phyloP scores from a whole-genome alignment of 108 stramenopile species.

The Discostella pseudostelligera region DNA sequence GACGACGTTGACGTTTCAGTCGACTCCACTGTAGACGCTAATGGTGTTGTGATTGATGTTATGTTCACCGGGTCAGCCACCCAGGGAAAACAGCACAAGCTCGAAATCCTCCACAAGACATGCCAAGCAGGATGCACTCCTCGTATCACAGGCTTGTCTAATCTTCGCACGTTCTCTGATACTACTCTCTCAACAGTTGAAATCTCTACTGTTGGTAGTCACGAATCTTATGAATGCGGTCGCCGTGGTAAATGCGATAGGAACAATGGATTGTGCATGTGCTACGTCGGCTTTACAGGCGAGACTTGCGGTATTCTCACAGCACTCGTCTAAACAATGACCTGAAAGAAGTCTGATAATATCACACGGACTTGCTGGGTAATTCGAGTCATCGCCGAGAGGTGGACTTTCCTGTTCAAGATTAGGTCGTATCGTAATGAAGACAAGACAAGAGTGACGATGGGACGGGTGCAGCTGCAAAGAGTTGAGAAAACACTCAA shows the following conservation, averaged over 20 bases:
- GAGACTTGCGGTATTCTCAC: conserved; percentile 30
- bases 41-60: conserved; percentile 41
- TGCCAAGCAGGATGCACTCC: conserved; percentile 62
- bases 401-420: too few relatives aligned
- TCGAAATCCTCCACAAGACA: conserved; percentile 41
- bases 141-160: conserved; percentile 43
- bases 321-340: conserved; percentile 22
- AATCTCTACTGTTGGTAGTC: conserved; percentile 45
- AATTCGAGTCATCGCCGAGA: too few relatives aligned
- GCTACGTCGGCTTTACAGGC: conserved; percentile 63
- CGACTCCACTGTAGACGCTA: conserved; percentile 15
- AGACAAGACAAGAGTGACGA: too few relatives aligned
- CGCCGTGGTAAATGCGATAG: conserved; percentile 76
- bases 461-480: too few relatives aligned
- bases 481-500: too few relatives aligned
- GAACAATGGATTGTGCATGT: conserved; percentile 64
- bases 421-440: too few relatives aligned
- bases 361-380: too few relatives aligned
- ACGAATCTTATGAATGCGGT: conserved; percentile 64
- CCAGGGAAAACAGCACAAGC: conserved; percentile 58
- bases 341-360: too few relatives aligned
- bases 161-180: conserved; percentile 35
- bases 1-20: conserved; percentile 52
- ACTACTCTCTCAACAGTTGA: conserved; percentile 42
- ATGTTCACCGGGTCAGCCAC: conserved; percentile 47